Base-by-base conservation (phyloP, 345 rosid species). In the Viola odorata region DNA sequence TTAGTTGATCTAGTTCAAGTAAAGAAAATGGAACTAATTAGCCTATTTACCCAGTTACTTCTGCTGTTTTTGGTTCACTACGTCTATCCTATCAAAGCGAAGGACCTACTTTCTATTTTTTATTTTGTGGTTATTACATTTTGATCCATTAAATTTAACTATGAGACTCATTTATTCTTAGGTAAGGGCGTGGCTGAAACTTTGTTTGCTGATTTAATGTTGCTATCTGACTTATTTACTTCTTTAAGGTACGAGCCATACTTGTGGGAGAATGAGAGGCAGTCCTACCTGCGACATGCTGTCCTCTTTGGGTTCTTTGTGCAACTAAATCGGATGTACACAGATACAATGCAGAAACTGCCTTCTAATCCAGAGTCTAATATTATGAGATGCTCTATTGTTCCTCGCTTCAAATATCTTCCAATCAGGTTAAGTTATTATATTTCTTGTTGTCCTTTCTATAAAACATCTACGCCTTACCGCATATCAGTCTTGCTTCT, bases 261-360 rank as follows among this genome's bases (percentile, higher is more conserved):
- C 76, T 84, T 94, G 39, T 84, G 96, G 95, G 99, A 86, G 76
- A 94, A 90, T 72, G 97, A 82, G 81, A 88, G 73, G 73, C 97
- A 88, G 71, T 82, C 96, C 14, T 94, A 91, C 70, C 77, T 90
- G 48, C 83, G 88, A 44, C 95, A 94, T 74, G 96, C 99, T 66
- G 97, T 94, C 64, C 92, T 94, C 71, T 94, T 94, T 75, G 99
- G 97, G 55, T 91, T 94, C 80, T 91, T 94, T 78, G 96, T 94
- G 80, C 99, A 94, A 73, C 88, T 94, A 64, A 88, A 86, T 69
- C 84, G 99, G 60, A 78, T 86, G 88, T 91, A 94, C 60, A 83
- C 88, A 50, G 92, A 86, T 73, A 80, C 95, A 1, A 70, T 75
- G 57, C 99, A 94, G 84, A 94, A 90, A 75, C 82, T 91, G 65